Conservation (phyloP, 2,329 filamentous ascomycete species). For the Dothideomycetes sp. region DNA sequence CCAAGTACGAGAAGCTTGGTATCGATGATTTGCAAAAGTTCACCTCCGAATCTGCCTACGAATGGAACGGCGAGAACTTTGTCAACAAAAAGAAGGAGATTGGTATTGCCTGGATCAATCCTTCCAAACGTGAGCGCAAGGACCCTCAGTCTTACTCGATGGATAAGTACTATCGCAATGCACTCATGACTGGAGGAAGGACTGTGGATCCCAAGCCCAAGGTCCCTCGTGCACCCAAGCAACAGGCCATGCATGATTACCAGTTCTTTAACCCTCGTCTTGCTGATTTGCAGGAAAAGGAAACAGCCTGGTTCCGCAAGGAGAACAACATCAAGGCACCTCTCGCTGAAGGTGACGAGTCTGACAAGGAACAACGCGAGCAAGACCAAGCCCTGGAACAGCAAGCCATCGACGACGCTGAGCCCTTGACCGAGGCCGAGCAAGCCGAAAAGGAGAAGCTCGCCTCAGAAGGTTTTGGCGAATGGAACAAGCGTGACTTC, state of each 20-base stretch:
- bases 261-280: constrained; percentile 88
- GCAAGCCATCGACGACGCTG: constrained; percentile 85
- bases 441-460: constrained; percentile 75
- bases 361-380: constrained; percentile 75
- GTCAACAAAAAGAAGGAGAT: constrained; percentile 76
- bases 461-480: constrained; percentile 74
- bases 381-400: constrained; percentile 82
- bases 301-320: constrained; percentile 92
- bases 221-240: constrained; percentile 89
- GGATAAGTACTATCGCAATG: constrained; percentile 95
- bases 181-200: constrained; percentile 70
- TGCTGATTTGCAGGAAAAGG: constrained; percentile 84
- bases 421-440: constrained; percentile 80
- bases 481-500: constrained; percentile 97
- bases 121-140: constrained; percentile 94
- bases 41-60: constrained; percentile 91
- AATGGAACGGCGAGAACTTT: constrained; percentile 98
- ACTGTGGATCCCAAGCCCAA: constrained; percentile 84
- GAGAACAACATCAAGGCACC: constrained; percentile 94
- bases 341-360: constrained; percentile 77
- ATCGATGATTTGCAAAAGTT: constrained; percentile 97
- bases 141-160: constrained; percentile 89
- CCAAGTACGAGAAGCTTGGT: constrained; percentile 92
- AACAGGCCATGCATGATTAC: constrained; percentile 86
- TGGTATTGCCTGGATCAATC: constrained; percentile 93